phyloP scores from a whole-genome alignment of 805 yeast species.

The Lipomyces sp. region DNA sequence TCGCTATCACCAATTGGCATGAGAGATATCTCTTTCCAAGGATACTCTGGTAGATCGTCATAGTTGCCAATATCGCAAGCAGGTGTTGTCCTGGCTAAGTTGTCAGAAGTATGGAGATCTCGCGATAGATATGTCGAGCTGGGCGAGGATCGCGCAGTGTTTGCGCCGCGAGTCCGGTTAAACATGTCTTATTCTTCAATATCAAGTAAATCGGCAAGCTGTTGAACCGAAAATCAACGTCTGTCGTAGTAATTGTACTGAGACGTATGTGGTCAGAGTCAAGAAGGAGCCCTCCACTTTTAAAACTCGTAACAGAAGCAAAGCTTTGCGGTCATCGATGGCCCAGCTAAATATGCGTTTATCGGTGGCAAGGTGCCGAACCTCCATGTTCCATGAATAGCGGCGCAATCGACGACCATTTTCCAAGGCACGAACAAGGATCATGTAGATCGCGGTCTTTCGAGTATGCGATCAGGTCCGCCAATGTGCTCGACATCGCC shows the following conservation, averaged over 20 bases:
- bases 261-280: no score
- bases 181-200: neutral
- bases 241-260: neutral
- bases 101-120: neutral
- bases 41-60: neutral
- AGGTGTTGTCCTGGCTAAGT: neutral
- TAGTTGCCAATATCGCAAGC: neutral
- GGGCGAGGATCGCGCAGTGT: neutral
- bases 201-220: neutral
- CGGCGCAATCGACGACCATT: neutral
- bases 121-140: neutral
- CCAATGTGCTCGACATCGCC: neutral
- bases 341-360: neutral
- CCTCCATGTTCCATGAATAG: neutral
- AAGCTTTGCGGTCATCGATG: neutral
- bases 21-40: neutral
- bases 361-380: neutral
- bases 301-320: neutral
- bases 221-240: neutral
- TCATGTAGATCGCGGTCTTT: neutral
- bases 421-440: neutral
- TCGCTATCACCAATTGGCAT: slow-evolving; percentile 1
- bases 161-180: neutral
- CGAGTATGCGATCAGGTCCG: neutral
- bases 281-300: no score